Base-by-base conservation (phyloP, 768 basidiomycete genomes). In the Boletus insuetus region DNA sequence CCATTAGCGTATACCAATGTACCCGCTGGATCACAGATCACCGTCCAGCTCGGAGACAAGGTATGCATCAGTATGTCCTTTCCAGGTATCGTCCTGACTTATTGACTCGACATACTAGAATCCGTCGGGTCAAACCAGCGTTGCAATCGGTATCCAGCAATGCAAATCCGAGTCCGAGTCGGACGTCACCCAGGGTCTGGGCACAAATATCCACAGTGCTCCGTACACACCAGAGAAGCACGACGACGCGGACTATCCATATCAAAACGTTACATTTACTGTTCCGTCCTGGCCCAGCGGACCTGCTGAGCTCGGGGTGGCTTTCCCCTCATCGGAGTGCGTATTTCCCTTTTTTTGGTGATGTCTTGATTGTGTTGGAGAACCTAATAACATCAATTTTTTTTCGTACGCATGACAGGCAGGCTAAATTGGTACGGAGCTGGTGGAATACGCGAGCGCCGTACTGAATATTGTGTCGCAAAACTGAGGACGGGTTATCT, bases 1-100 rank as follows among this genome's bases (percentile, higher is more conserved):
- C 82, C 81, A 4, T 19, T 53, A 1, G 54, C 69, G 6, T 71
- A 71, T 3, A 55, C 71, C 4, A 53, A 61, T 26, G 68, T 82
- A 6, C 24, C 35, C 0, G 64, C 72, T 20, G 79, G 80, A 17
- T 59, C 64, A 3, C 56, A 58, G n/a, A 41, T 82, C 48, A 69
- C 63, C 8, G 71, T 82, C 7, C 69, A 77, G 49, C 61, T 82
- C 13, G 74, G 75, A 35, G 12, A 14, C 26, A 9, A 29, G 46
- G 69, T 69, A 54, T 75, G 75, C 5, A 79, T 64, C 46, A 3
- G n/a, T 20, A 7, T 19, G n/a, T 31, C 45, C 14, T 35, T 14
- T 24, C 34, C 34, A 14, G 14, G 34, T 35, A 35, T 14, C 17
- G n/a, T 39, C 14, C 17, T 39, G 38, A 19, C 38, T 10, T 14